These are phyloP conservation scores for Metschnikowia cubensis DNA, from an alignment of 805 yeast genomes.

Conservation along the genomic window DNA sequence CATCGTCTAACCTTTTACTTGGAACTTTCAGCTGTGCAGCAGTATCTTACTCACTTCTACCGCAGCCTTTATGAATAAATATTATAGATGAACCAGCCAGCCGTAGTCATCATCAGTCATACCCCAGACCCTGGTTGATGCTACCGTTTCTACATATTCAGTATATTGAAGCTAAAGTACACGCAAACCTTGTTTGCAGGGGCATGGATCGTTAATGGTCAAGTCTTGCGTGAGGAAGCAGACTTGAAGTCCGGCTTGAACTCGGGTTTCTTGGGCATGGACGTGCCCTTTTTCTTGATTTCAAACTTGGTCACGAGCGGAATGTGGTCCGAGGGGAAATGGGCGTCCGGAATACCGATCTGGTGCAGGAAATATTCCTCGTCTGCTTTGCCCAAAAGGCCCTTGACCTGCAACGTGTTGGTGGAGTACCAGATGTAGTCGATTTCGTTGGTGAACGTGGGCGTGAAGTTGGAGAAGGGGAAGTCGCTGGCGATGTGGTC, in stretches of 20 bases:
- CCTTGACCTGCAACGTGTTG: constrained; percentile 72
- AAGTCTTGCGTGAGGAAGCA: constrained; percentile 41
- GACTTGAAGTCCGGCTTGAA: constrained; percentile 44
- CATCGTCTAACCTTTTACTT: no score
- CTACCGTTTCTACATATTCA: background rate
- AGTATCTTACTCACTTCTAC: no score
- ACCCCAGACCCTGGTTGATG: no score
- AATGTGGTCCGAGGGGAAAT: constrained; percentile 92
- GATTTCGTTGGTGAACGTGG: constrained; percentile 86
- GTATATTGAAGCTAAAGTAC: constrained; percentile 15
- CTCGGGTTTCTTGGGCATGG: constrained; percentile 32
- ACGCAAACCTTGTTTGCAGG: constrained; percentile 9
- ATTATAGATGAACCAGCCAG: no score
- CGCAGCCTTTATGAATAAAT: no score
- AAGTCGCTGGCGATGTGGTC: constrained; percentile 72
- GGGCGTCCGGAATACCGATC: constrained; percentile 91
- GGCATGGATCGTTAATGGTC: constrained; percentile 8
- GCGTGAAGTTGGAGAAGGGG: constrained; percentile 92
- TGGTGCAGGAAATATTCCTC: constrained; percentile 67
- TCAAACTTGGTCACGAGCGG: constrained; percentile 80
- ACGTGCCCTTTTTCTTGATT: constrained; percentile 47
- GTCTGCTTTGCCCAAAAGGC: constrained; percentile 82
- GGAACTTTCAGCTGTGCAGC: no score
- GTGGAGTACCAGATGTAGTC: constrained; percentile 97
- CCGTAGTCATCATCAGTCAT: no score